Conservation (phyloP, 768 basidiomycete genomes). For the Mycena rebaudengoi region DNA sequence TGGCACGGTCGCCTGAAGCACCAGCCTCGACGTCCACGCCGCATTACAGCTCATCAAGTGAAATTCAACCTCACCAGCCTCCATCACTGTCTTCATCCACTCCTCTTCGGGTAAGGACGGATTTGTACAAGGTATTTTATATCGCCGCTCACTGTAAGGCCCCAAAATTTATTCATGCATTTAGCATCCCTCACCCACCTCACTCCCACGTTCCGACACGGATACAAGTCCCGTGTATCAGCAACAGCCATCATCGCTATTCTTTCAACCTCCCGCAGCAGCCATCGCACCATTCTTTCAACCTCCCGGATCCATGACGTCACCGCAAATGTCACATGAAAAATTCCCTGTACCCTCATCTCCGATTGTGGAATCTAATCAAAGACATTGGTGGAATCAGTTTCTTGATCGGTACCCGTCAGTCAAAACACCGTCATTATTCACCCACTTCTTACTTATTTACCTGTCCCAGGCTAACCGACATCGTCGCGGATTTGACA, state of each 20-base stretch:
- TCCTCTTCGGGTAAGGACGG: slow-evolving; percentile 22
- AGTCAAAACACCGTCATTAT: slow-evolving; percentile 24
- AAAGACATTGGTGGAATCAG: slow-evolving; percentile 53
- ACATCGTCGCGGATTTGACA: slow-evolving; percentile 58
- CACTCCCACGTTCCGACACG: background rate
- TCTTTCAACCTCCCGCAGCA: slow-evolving; percentile 25
- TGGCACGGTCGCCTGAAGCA: slow-evolving; percentile 3
- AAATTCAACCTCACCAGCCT: slow-evolving; percentile 11
- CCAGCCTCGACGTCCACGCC: background rate
- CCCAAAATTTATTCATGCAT: background rate
- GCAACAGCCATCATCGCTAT: slow-evolving; percentile 37
- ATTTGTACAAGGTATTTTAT: slow-evolving; percentile 9
- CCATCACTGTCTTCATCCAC: slow-evolving; percentile 7
- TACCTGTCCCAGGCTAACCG: slow-evolving; percentile 48
- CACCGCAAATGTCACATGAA: slow-evolving; percentile 33
- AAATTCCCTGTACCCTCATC: slow-evolving; percentile 46
- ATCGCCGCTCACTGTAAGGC: background rate
- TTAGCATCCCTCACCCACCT: slow-evolving; percentile 4
- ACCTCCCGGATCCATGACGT: background rate
- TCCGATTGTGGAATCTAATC: slow-evolving; percentile 43
- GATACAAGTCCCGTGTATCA: slow-evolving; percentile 1
- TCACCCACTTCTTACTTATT: background rate
- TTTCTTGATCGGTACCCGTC: slow-evolving; percentile 50
- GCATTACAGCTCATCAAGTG: slow-evolving; percentile 4
- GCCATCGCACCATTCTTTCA: slow-evolving; percentile 40